Conservation (phyloP, 345 rosid genomes). For the Rhodomyrtus tomentosa region DNA sequence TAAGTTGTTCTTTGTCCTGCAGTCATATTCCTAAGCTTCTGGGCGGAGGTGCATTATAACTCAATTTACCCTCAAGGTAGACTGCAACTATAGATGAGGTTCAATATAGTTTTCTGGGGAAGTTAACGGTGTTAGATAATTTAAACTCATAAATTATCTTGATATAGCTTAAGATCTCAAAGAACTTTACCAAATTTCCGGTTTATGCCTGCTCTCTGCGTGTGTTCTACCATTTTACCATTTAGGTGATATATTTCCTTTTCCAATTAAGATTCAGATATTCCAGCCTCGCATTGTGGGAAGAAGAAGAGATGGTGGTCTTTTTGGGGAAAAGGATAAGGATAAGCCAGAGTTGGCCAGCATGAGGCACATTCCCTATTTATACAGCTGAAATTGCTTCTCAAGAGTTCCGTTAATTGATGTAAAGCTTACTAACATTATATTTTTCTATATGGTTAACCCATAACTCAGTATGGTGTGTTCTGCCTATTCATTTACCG, state of each 20-base stretch:
- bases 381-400: neutral
- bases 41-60: conserved; percentile 99
- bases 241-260: neutral
- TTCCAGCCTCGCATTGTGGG: conserved; percentile 19
- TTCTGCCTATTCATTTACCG: neutral
- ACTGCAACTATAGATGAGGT: neutral
- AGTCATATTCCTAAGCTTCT: conserved; percentile 78
- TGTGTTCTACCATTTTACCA: neutral
- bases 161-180: neutral
- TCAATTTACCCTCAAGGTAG: conserved; percentile 71
- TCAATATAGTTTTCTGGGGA: neutral
- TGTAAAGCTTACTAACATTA: neutral
- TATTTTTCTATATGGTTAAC: neutral
- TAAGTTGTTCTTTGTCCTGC: conserved; percentile 13
- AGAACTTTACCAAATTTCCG: neutral
- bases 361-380: neutral
- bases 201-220: neutral
- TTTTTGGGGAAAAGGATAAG: conserved; percentile 36
- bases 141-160: neutral
- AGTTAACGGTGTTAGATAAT: neutral
- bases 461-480: neutral
- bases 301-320: conserved; percentile 80
- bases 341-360: neutral
- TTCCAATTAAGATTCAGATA: conserved; percentile 21
- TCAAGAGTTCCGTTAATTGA: neutral